Percentiles rank a stretch among this genome's conserved stretches.
Conservation (phyloP, 2,329 filamentous ascomycete species). For the Botryosphaeria dothidea region DNA sequence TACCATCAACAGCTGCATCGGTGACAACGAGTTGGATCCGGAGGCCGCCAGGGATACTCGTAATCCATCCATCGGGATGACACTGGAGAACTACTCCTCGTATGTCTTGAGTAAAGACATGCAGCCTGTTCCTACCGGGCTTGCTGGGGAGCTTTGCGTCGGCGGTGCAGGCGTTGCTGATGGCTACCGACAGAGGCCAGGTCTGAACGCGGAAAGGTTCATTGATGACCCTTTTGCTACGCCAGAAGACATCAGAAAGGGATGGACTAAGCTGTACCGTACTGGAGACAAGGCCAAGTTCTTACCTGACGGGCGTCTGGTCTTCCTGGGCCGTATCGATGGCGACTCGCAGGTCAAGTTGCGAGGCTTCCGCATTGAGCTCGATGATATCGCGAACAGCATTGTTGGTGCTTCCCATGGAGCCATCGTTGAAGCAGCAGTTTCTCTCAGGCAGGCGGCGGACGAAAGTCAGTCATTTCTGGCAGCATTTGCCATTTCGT, state of each 20-base stretch:
- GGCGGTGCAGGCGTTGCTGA: constrained; percentile 38
- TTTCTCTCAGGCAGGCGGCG: constrained; percentile 25
- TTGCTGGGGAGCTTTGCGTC: constrained; percentile 47
- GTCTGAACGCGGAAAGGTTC: constrained; percentile 25
- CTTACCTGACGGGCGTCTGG: constrained; percentile 34
- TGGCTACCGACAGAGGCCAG: constrained; percentile 36
- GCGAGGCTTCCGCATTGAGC: constrained; percentile 42
- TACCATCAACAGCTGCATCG: background rate
- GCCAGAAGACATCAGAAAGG: background rate
- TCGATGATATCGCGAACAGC: constrained; percentile 39
- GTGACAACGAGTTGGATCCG: constrained; percentile 21
- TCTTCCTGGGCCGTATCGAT: constrained; percentile 25
- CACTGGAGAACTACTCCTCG: constrained; percentile 37
- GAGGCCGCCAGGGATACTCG: constrained; percentile 27
- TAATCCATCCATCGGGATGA: constrained; percentile 27
- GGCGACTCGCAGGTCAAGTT: constrained; percentile 31
- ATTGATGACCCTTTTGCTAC: background rate
- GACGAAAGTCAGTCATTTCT: constrained; percentile 36
- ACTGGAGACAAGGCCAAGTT: constrained; percentile 45
- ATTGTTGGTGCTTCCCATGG: constrained; percentile 31
- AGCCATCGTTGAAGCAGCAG: constrained; percentile 29
- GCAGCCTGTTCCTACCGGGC: constrained; percentile 41
- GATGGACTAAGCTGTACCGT: constrained; percentile 34
- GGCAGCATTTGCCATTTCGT: constrained; percentile 23
- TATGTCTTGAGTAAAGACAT: constrained; percentile 45